A percentile compares a stretch with the other conserved stretches of the same genome.
phyloP scores from a whole-genome alignment of 2,329 filamentous ascomycete species.

The Phyllachora maydis region DNA sequence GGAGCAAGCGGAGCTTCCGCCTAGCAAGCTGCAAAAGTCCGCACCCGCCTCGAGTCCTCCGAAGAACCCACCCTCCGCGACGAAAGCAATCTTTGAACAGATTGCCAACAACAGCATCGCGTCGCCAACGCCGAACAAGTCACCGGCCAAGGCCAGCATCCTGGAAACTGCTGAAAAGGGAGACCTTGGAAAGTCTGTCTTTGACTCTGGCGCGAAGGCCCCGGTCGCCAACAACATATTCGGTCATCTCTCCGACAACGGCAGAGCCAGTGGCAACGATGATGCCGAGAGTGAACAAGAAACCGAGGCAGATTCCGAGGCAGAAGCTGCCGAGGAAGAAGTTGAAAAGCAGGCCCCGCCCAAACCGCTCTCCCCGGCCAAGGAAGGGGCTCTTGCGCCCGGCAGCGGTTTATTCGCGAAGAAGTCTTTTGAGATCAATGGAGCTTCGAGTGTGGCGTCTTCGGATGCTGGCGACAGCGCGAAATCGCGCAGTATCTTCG shows the following conservation, averaged over 20 bases:
- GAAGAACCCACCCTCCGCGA: constrained; percentile 26
- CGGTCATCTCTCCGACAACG: constrained; percentile 34
- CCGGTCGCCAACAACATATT: constrained; percentile 29
- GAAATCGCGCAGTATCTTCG: constrained; percentile 29
- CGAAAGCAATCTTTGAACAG: constrained; percentile 34
- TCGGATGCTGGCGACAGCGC: constrained; percentile 21
- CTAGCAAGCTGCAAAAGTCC: constrained; percentile 27
- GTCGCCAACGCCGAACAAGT: constrained; percentile 13
- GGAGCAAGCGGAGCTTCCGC: constrained; percentile 26
- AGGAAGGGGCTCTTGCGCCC: too few relatives aligned
- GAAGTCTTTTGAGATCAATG: constrained; percentile 10
- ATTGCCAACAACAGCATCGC: constrained; percentile 25
- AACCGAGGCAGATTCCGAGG: constrained; percentile 12
- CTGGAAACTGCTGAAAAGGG: constrained; percentile 10
- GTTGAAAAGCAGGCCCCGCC: constrained; percentile 22
- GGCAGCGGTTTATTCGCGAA: too few relatives aligned
- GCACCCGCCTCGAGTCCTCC: constrained; percentile 3
- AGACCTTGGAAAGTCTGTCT: constrained; percentile 16
- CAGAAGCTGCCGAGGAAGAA: constrained; percentile 20
- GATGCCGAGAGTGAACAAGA: constrained; percentile 7
- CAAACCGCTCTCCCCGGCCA: too few relatives aligned
- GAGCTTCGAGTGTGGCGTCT: constrained; percentile 15
- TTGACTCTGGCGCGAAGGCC: constrained; percentile 14
- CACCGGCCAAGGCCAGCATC: constrained; percentile 8
- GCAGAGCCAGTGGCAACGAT: constrained; percentile 31